Evolutionary conservation across 306 rosid genomes (phyloP).

Genomic region (Mucuna pruriens): DNA sequence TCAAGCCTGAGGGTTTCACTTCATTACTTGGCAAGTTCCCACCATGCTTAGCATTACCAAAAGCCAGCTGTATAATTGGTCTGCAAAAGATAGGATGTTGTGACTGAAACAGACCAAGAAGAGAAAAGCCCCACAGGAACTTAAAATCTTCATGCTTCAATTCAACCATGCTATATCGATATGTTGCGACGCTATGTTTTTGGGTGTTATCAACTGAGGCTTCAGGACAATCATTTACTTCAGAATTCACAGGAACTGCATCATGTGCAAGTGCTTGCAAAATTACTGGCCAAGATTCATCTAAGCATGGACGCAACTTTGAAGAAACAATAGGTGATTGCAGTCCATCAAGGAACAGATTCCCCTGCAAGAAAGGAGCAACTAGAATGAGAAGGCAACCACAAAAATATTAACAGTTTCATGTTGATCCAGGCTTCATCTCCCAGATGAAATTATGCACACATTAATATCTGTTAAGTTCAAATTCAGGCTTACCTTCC

Average conservation of each 20-base stretch:
- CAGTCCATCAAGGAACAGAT: constrained; percentile 88
- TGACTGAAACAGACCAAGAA: constrained; percentile 78
- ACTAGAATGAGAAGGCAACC: constrained; percentile 37
- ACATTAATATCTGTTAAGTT: constrained; percentile 29
- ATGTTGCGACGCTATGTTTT: constrained; percentile 47
- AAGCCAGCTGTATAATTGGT: constrained; percentile 58
- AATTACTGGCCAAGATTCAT: constrained; percentile 99
- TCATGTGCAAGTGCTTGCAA: constrained; percentile 95
- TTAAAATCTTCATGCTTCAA: constrained; percentile 69
- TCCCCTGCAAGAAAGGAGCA: constrained; percentile 67
- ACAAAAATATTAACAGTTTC: constrained; percentile 25
- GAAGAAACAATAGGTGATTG: constrained; percentile 80
- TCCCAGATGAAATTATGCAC: constrained; percentile 26
- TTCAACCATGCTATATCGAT: constrained; percentile 88
- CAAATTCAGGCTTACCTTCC: constrained; percentile 60
- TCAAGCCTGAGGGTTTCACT: constrained; percentile 55
- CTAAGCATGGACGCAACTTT: constrained; percentile 80
- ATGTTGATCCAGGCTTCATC: constrained; percentile 20
- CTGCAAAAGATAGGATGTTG: constrained; percentile 56
- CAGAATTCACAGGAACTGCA: constrained; percentile 78
- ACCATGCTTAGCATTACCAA: constrained; percentile 47
- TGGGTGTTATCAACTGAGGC: constrained; percentile 41
- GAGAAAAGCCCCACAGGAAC: constrained; percentile 92
- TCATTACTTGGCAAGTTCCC: constrained; percentile 56
- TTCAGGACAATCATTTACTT: constrained; percentile 57